phyloP scores from a whole-genome alignment of 352 stramenopile species.

The Phytophthora meadii region DNA sequence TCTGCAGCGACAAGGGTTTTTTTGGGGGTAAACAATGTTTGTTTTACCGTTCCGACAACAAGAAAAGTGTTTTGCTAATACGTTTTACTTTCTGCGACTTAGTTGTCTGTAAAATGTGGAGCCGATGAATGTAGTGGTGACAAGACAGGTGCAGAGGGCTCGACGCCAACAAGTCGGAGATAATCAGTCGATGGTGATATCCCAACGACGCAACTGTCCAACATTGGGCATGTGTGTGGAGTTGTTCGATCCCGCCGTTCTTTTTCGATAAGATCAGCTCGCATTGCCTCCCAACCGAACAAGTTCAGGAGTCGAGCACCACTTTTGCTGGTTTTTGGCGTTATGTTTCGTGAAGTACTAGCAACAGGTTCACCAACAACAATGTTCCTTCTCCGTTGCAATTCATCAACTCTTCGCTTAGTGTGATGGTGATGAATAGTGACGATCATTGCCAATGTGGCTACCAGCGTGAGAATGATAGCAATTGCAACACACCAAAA shows the following conservation, averaged over 20 bases:
- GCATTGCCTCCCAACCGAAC: constrained; percentile 56
- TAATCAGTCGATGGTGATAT: constrained; percentile 26
- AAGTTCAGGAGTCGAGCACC: constrained; percentile 37
- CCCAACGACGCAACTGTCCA: constrained; percentile 11
- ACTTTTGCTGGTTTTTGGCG: constrained; percentile 30
- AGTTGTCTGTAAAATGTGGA: constrained; percentile 27
- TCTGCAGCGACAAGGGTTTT: constrained; percentile 1
- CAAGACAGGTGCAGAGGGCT: constrained; percentile 29
- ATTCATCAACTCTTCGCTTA: constrained; percentile 24
- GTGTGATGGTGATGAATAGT: constrained; percentile 27
- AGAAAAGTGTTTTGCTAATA: constrained; percentile 3
- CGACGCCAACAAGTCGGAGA: constrained; percentile 22
- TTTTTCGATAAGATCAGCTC: constrained; percentile 51
- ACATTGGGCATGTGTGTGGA: neutral
- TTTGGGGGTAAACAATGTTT: constrained; percentile 9
- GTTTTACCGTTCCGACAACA: neutral
- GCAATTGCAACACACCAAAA: constrained; percentile 37
- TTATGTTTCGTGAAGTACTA: constrained; percentile 4
- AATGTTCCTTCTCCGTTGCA: constrained; percentile 15
- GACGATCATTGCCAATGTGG: constrained; percentile 25
- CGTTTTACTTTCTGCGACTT: constrained; percentile 2
- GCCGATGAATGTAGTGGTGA: constrained; percentile 23
- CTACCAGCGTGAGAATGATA: constrained; percentile 32
- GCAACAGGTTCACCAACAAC: constrained; percentile 23
- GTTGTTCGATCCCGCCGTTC: constrained; percentile 29